Evolutionary conservation across 176 grass and related monocot genomes (phyloP).

Genomic region (Sorghum bicolor): DNA sequence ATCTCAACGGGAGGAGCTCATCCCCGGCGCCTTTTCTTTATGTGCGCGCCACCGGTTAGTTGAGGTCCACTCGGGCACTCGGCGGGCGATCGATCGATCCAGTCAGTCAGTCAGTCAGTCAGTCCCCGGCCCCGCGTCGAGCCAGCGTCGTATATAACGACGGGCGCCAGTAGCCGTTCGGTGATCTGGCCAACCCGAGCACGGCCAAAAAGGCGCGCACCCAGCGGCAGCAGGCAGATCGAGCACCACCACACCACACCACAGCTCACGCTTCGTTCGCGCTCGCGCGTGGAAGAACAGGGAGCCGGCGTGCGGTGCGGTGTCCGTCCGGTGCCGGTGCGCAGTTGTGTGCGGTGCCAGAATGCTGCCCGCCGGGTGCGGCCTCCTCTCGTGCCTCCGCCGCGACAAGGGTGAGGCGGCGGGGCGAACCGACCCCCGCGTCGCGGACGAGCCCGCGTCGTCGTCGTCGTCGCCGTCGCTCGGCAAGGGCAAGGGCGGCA

Average conservation of each 20-base stretch:
- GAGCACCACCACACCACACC: neutral
- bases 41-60: neutral
- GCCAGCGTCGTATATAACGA: slow-evolving; percentile 16
- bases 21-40: neutral
- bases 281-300: too few species aligned
- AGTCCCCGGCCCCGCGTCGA: neutral
- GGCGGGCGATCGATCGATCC: neutral
- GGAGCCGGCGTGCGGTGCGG: too few species aligned
- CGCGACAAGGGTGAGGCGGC: neutral
- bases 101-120: too few species aligned
- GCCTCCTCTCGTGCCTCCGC: slow-evolving; percentile 29
- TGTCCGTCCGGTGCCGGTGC: too few species aligned
- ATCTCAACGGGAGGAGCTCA: neutral
- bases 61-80: slow-evolving; percentile 11
- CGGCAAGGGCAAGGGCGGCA: neutral
- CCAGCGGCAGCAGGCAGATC: neutral
- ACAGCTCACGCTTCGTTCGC: too few species aligned
- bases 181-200: neutral
- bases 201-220: neutral
- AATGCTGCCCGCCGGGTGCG: slow-evolving; percentile 45
- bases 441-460: slow-evolving; percentile 37
- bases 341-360: too few species aligned
- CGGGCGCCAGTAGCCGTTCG: slow-evolving; percentile 6
- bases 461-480: neutral
- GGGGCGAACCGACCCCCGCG: slow-evolving; percentile 27